phyloP scores from a whole-genome alignment of 2,329 filamentous ascomycete species.

The Tolypocladium endophyticum region DNA sequence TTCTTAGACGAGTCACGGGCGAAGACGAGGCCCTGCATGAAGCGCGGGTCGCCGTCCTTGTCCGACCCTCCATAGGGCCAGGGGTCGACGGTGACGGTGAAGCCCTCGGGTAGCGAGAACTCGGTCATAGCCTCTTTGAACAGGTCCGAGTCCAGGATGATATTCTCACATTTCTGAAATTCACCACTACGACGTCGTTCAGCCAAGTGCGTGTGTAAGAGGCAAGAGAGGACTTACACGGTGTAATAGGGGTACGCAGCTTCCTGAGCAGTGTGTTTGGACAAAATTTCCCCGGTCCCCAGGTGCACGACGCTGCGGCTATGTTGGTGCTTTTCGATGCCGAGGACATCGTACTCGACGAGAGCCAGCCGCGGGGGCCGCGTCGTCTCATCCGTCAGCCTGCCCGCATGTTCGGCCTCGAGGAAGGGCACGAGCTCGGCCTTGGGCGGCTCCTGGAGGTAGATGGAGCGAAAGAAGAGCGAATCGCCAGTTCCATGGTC shows the following conservation, averaged over 20 bases:
- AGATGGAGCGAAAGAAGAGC: slow-evolving; percentile 46
- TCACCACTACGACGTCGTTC: slow-evolving; percentile 18
- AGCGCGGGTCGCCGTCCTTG: slow-evolving; percentile 27
- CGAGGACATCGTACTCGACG: slow-evolving; percentile 33
- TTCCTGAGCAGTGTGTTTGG: slow-evolving; percentile 11
- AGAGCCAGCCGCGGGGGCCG: slow-evolving; percentile 34
- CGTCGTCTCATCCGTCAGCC: slow-evolving; percentile 27
- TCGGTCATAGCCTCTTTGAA: slow-evolving; percentile 37
- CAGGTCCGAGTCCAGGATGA: slow-evolving; percentile 29
- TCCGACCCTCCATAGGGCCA: slow-evolving; percentile 56
- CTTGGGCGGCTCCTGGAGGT: slow-evolving; percentile 52
- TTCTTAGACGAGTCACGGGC: slow-evolving; percentile 29
- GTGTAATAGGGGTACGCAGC: slow-evolving; percentile 25
- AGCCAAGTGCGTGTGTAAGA: not conserved
- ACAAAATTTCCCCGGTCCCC: slow-evolving; percentile 17
- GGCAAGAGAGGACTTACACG: not conserved
- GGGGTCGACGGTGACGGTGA: slow-evolving; percentile 34
- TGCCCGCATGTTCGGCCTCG: slow-evolving; percentile 48
- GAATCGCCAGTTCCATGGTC: slow-evolving; percentile 9
- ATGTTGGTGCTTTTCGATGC: slow-evolving; percentile 18
- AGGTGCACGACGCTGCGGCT: slow-evolving; percentile 29
- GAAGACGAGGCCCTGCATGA: slow-evolving; percentile 41
- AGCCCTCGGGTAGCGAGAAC: slow-evolving; percentile 33
- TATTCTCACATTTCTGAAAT: slow-evolving; percentile 27
- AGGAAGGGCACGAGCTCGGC: slow-evolving; percentile 47